A percentile compares a stretch with the other conserved stretches of the same genome.
These are phyloP conservation scores for Gentiana straminea DNA, from an alignment of 257 asterid species.

Conservation along the genomic window DNA sequence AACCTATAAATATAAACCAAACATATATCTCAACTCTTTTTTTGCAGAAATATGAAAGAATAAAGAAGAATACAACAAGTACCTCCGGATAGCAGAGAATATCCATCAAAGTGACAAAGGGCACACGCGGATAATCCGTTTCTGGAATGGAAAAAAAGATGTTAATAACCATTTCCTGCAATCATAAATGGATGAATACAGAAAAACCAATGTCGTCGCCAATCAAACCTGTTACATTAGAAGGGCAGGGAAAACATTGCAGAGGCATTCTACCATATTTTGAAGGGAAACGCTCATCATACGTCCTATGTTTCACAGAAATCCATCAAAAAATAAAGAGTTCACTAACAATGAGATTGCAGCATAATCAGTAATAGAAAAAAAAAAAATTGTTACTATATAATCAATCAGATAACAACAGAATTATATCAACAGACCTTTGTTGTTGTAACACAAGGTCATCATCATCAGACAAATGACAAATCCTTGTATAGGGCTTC, in stretches of 20 bases:
- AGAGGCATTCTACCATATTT: slow-evolving; percentile 55
- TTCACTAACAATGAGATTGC: too few species aligned
- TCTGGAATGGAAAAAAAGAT: slow-evolving; percentile 28
- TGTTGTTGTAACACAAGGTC: slow-evolving; percentile 31
- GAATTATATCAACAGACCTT: slow-evolving; percentile 30
- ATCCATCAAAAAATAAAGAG: slow-evolving; percentile 2
- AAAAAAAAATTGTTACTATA: too few species aligned
- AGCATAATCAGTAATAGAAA: too few species aligned
- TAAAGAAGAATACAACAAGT: background rate
- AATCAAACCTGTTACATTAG: slow-evolving; percentile 51
- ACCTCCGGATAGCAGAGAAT: slow-evolving; percentile 69
- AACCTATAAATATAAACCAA: slow-evolving; percentile 32
- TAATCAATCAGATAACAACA: background rate
- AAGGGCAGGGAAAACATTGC: slow-evolving; percentile 59
- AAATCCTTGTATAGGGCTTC: slow-evolving; percentile 50
- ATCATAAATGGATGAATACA: slow-evolving; percentile 9
- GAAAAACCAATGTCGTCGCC: background rate
- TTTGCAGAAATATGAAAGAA: too few species aligned
- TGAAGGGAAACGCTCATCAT: slow-evolving; percentile 37
- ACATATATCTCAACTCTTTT: background rate
- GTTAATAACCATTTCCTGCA: slow-evolving; percentile 9
- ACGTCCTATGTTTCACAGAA: slow-evolving; percentile 28
- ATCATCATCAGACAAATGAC: slow-evolving; percentile 56
- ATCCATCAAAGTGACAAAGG: slow-evolving; percentile 66
- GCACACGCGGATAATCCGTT: slow-evolving; percentile 39